These are phyloP conservation scores for Luvunga scandens DNA, from an alignment of 345 rosid genomes.

Conservation along the genomic window DNA sequence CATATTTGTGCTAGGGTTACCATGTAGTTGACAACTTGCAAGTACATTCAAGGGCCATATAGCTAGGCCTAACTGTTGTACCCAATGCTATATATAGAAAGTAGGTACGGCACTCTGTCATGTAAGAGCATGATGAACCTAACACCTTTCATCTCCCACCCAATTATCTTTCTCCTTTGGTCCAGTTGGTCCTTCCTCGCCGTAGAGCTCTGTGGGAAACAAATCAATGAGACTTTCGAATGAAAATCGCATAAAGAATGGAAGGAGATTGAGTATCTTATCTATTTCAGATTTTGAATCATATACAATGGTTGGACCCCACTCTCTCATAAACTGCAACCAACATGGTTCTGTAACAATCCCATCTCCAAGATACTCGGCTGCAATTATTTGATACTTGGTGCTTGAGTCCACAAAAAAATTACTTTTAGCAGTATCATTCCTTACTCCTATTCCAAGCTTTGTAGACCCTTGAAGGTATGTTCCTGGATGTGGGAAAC, in stretches of 20 bases:
- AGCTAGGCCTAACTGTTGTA: neutral
- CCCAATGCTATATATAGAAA: neutral
- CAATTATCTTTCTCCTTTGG: conserved; percentile 93
- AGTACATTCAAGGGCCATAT: neutral
- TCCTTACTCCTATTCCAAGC: conserved; percentile 73
- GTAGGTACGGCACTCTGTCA: neutral
- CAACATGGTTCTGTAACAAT: conserved; percentile 67
- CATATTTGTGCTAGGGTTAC: neutral
- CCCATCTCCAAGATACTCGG: conserved; percentile 70
- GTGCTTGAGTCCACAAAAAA: conserved; percentile 61
- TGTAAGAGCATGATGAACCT: neutral
- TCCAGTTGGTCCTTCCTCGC: conserved; percentile 97
- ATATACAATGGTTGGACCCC: conserved; percentile 84
- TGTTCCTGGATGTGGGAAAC: conserved; percentile 79
- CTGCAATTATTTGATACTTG: conserved; percentile 67
- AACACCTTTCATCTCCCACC: conserved; percentile 77
- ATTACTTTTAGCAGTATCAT: conserved; percentile 63
- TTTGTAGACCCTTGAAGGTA: conserved; percentile 78
- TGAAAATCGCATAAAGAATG: conserved; percentile 69
- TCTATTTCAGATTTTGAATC: conserved; percentile 76
- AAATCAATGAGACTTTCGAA: conserved; percentile 69
- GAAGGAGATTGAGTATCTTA: conserved; percentile 65
- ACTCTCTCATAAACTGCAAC: conserved; percentile 92
- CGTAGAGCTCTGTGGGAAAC: conserved; percentile 86
- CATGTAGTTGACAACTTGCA: neutral